Evolutionary conservation across 495 filamentous ascomycete species (phyloP).

Genomic region (Schizothecium vesticola): DNA sequence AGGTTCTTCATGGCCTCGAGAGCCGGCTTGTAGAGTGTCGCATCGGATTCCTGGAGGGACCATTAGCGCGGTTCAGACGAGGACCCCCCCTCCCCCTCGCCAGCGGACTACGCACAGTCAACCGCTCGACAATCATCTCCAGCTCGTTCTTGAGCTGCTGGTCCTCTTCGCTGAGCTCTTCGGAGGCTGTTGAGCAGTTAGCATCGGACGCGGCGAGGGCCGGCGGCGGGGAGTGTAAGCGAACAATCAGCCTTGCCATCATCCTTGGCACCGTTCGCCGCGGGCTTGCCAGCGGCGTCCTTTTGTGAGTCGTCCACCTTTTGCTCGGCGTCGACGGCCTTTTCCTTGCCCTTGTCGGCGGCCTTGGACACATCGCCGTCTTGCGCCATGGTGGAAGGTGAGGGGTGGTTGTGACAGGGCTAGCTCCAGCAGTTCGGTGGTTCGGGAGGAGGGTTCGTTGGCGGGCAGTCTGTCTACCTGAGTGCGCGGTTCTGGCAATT

Average conservation of each 20-base stretch:
- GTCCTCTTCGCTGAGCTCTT: slow-evolving; percentile 96
- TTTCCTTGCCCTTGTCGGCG: slow-evolving; percentile 94
- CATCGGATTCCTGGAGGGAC: slow-evolving; percentile 66
- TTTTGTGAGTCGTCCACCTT: slow-evolving; percentile 64
- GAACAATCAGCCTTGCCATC: slow-evolving; percentile 51
- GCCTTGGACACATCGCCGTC: slow-evolving; percentile 79
- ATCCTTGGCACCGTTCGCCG: slow-evolving; percentile 69
- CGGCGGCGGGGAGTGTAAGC: slow-evolving; percentile 15
- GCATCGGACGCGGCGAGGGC: slow-evolving; percentile 1
- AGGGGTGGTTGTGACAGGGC: slow-evolving; percentile 8
- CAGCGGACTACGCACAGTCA: slow-evolving; percentile 64
- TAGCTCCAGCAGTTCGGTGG: neutral
- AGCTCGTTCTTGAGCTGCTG: slow-evolving; percentile 97
- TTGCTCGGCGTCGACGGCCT: slow-evolving; percentile 60
- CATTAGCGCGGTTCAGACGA: slow-evolving; percentile 13
- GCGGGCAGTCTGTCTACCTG: neutral
- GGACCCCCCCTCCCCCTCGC: slow-evolving; percentile 13
- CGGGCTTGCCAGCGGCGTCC: slow-evolving; percentile 60
- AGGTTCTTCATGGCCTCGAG: slow-evolving; percentile 93
- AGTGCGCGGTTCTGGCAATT: neutral
- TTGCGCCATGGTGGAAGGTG: slow-evolving; percentile 66
- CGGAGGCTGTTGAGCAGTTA: slow-evolving; percentile 31
- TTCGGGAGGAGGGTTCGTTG: neutral
- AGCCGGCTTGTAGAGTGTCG: slow-evolving; percentile 81
- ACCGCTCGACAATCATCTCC: slow-evolving; percentile 93